A percentile compares a stretch with the other conserved stretches of the same genome.
phyloP scores from a whole-genome alignment of 345 rosid species.

The Gossypium rotundifolium region DNA sequence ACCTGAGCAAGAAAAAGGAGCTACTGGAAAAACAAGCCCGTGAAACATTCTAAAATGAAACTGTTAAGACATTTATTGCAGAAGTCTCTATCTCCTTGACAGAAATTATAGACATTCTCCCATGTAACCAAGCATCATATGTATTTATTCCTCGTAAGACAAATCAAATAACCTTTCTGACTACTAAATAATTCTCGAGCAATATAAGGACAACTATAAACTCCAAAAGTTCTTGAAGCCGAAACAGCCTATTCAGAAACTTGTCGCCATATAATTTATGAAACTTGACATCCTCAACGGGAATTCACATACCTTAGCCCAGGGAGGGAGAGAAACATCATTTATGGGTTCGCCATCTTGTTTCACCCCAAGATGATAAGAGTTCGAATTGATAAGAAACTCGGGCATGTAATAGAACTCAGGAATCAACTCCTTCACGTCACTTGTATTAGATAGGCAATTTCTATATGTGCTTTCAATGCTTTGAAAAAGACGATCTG shows the following conservation, averaged over 20 bases:
- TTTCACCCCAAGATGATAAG: constrained; percentile 85
- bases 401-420: constrained; percentile 95
- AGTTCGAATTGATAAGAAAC: constrained; percentile 80
- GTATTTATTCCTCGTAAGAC: background rate
- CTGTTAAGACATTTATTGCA: background rate
- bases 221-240: background rate
- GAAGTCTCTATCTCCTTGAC: background rate
- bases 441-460: constrained; percentile 96
- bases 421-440: constrained; percentile 95
- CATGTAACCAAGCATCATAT: background rate
- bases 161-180: constrained; percentile 1
- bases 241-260: background rate
- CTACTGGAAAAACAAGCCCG: background rate
- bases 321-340: constrained; percentile 83
- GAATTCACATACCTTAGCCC: constrained; percentile 73
- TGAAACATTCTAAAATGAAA: background rate
- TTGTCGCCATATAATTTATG: background rate
- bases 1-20: background rate
- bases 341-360: constrained; percentile 91
- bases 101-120: background rate
- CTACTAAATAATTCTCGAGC: background rate
- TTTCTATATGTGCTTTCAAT: constrained; percentile 75
- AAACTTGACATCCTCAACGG: background rate
- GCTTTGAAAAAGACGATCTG: constrained; percentile 97
- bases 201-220: background rate